Percentiles rank a stretch among this genome's conserved stretches.
phyloP scores from a whole-genome alignment of 371 early-diverging fungal genomes.

The Mortierella sp. region DNA sequence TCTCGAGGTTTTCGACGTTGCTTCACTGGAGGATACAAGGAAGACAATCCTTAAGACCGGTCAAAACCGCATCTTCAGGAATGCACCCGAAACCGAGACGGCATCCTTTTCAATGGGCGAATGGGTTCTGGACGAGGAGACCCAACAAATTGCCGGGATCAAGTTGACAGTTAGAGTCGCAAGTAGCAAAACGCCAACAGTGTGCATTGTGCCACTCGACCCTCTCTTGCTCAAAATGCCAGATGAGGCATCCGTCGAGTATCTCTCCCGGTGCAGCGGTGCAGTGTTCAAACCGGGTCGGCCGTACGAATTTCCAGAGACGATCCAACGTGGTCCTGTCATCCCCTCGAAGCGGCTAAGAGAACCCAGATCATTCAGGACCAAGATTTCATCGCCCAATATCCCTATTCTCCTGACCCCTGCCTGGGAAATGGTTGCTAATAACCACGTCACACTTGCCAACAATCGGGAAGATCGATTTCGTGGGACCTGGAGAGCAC shows the following conservation, averaged over 20 bases:
- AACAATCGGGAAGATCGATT: constrained; percentile 46
- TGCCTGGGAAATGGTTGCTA: constrained; percentile 12
- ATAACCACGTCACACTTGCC: constrained; percentile 13
- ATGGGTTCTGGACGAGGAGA: constrained; percentile 37
- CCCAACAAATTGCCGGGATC: constrained; percentile 33
- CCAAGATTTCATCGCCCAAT: constrained; percentile 20
- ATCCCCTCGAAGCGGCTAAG: constrained; percentile 6
- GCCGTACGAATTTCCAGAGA: constrained; percentile 47
- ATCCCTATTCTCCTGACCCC: constrained; percentile 18
- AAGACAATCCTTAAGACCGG: constrained; percentile 22
- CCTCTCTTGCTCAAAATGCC: constrained; percentile 33
- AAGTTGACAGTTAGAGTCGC: constrained; percentile 36
- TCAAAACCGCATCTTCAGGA: constrained; percentile 23
- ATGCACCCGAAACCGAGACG: constrained; percentile 23
- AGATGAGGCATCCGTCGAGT: constrained; percentile 12
- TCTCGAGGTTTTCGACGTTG: constrained; percentile 28
- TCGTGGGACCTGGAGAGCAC: constrained; percentile 27
- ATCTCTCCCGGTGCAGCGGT: constrained; percentile 13
- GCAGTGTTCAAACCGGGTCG: constrained; percentile 34
- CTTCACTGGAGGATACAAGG: constrained; percentile 23
- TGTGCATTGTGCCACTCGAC: constrained; percentile 31
- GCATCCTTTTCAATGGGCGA: constrained; percentile 39
- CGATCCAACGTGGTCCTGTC: constrained; percentile 33
- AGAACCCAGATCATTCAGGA: constrained; percentile 27
- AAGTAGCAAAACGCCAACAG: constrained; percentile 22